Evolutionary conservation across 495 filamentous ascomycete genomes (phyloP).

Genomic region (Aspergillus hancockii): DNA sequence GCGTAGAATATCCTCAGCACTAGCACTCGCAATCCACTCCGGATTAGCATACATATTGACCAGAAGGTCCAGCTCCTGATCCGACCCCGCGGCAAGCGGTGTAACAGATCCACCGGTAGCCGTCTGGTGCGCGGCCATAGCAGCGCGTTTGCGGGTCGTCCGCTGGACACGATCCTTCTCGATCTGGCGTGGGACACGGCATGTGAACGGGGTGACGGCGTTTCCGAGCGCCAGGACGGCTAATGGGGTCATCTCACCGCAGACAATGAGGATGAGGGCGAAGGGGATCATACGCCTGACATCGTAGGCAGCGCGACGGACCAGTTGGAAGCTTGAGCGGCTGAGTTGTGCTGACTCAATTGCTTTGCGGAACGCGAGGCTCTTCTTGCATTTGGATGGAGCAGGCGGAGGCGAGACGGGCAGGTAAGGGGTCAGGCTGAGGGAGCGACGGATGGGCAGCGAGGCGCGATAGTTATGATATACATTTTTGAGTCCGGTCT

Average conservation of each 20-base stretch:
- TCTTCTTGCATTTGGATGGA: constrained; percentile 11
- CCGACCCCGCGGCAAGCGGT: constrained; percentile 15
- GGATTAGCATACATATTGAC: constrained; percentile 21
- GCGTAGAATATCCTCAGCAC: constrained; percentile 31
- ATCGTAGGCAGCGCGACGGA: constrained; percentile 67
- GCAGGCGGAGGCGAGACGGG: constrained; percentile 38
- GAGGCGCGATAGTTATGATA: constrained; percentile 52
- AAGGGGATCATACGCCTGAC: constrained; percentile 75
- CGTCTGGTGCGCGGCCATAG: constrained; percentile 24
- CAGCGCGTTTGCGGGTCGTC: constrained; percentile 43
- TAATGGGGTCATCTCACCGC: constrained; percentile 83
- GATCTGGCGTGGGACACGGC: constrained; percentile 76
- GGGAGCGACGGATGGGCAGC: constrained; percentile 32
- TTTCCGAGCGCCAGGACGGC: constrained; percentile 68
- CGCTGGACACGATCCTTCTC: constrained; percentile 51
- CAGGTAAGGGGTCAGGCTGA: constrained; percentile 31
- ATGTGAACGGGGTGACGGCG: constrained; percentile 71
- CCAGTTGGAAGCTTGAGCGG: constrained; percentile 64
- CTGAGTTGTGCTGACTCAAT: constrained; percentile 38
- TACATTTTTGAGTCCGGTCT: constrained; percentile 73
- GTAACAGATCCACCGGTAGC: constrained; percentile 17
- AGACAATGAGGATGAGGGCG: constrained; percentile 66
- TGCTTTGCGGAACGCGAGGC: constrained; percentile 28
- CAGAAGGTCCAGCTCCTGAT: constrained; percentile 31
- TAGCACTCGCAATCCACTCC: constrained; percentile 24